These are phyloP conservation scores for Beverwykella pulmonaria DNA, from an alignment of 495 filamentous ascomycete species.

Conservation along the genomic window DNA sequence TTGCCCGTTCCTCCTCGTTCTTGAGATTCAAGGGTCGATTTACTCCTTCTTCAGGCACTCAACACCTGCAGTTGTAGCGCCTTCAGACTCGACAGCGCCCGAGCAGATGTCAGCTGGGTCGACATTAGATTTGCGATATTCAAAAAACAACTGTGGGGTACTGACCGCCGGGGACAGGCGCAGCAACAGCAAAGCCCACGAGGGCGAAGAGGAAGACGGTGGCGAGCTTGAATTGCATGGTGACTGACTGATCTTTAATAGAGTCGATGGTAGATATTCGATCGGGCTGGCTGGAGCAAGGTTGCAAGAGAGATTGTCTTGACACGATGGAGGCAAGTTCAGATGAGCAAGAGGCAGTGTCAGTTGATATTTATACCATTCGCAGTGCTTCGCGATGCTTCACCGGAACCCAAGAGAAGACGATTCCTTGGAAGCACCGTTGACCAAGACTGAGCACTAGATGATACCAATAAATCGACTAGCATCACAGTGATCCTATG, in stretches of 20 bases:
- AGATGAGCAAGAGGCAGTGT: background rate
- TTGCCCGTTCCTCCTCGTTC: background rate
- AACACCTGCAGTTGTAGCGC: background rate
- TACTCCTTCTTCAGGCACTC: background rate
- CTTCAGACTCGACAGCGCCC: background rate
- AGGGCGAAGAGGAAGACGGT: background rate
- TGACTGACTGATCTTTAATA: background rate
- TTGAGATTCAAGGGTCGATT: background rate
- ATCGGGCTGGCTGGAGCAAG: background rate
- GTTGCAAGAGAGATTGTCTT: background rate
- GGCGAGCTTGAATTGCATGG: conserved; percentile 9
- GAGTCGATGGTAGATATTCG: background rate
- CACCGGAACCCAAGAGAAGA: no score
- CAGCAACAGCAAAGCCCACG: background rate
- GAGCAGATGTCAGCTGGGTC: background rate
- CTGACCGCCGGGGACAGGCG: background rate
- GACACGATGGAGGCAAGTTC: background rate
- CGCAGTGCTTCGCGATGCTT: background rate
- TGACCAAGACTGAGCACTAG: no score
- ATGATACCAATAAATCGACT: no score
- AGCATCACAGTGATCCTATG: no score
- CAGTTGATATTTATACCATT: background rate
- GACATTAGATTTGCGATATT: background rate
- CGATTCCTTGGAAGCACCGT: no score
- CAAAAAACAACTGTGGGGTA: background rate